Evolutionary conservation across 768 basidiomycete genomes (phyloP).

Genomic region (Tricholoma furcatifolium): DNA sequence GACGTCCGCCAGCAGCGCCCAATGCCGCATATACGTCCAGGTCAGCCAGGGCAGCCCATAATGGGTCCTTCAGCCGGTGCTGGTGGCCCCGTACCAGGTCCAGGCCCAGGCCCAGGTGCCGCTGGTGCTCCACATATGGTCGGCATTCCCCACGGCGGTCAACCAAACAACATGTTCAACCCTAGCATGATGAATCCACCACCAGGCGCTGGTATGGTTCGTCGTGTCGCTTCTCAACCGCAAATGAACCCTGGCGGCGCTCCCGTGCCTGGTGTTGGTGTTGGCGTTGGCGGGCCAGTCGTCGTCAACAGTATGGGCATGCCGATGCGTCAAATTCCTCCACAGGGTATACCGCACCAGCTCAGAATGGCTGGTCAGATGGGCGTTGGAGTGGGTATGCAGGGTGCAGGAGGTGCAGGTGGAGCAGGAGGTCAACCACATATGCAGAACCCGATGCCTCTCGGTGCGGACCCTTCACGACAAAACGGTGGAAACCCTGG

Average conservation of each 20-base stretch:
- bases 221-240: slow-evolving; percentile 62
- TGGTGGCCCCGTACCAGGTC: too few relatives aligned
- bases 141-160: slow-evolving; percentile 29
- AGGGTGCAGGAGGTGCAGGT: slow-evolving; percentile 31
- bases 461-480: background rate
- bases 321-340: slow-evolving; percentile 34
- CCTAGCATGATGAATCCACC: slow-evolving; percentile 38
- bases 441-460: slow-evolving; percentile 26
- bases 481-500: too few relatives aligned
- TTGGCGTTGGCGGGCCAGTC: slow-evolving; percentile 29
- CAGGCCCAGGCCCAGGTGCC: slow-evolving; percentile 10
- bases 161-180: slow-evolving; percentile 38
- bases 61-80: slow-evolving; percentile 13
- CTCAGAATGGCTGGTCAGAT: too few relatives aligned
- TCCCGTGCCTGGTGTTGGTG: slow-evolving; percentile 17
- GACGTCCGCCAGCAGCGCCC: slow-evolving; percentile 33
- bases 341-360: slow-evolving; percentile 28
- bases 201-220: slow-evolving; percentile 33
- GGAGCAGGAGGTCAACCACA: slow-evolving; percentile 30
- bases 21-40: slow-evolving; percentile 33
- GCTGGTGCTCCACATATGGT: slow-evolving; percentile 34
- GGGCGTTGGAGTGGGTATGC: slow-evolving; percentile 31
- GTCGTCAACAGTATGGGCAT: slow-evolving; percentile 28
- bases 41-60: slow-evolving; percentile 23
- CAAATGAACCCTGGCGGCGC: slow-evolving; percentile 39